Conservation (phyloP, 371 early-diverging fungal species). For the Rhizomucor miehei region DNA sequence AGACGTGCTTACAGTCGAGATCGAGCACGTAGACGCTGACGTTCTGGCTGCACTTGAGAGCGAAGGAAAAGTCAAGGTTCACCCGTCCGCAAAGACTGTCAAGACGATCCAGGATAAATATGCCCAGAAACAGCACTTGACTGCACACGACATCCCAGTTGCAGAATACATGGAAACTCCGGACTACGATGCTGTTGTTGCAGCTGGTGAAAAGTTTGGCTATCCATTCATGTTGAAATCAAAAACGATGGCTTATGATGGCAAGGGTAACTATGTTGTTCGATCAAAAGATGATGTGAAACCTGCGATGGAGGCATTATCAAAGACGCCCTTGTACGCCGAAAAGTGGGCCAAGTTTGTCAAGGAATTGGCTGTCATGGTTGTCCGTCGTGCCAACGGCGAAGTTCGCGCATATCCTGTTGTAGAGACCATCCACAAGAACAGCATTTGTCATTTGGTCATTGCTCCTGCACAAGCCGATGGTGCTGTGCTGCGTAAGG, state of each 20-base stretch:
- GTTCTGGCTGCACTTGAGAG: slow-evolving; percentile 68
- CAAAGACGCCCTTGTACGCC: slow-evolving; percentile 71
- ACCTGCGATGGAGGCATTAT: slow-evolving; percentile 55
- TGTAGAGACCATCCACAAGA: slow-evolving; percentile 94
- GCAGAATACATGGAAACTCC: slow-evolving; percentile 68
- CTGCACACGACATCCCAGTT: slow-evolving; percentile 62
- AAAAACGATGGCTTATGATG: slow-evolving; percentile 94
- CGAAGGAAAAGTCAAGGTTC: slow-evolving; percentile 45
- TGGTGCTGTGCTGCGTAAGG: slow-evolving; percentile 65
- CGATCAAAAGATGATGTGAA: slow-evolving; percentile 62
- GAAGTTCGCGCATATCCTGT: slow-evolving; percentile 84
- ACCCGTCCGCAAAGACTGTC: slow-evolving; percentile 83
- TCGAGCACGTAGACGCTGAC: slow-evolving; percentile 91
- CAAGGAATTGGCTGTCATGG: slow-evolving; percentile 96
- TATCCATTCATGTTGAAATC: slow-evolving; percentile 95
- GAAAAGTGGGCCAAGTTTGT: slow-evolving; percentile 93
- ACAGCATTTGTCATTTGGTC: slow-evolving; percentile 93
- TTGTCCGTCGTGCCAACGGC: slow-evolving; percentile 80
- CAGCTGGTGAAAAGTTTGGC: slow-evolving; percentile 67
- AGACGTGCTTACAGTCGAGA: slow-evolving; percentile 91
- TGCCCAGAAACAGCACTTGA: slow-evolving; percentile 78
- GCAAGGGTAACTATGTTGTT: slow-evolving; percentile 89
- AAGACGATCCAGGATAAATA: slow-evolving; percentile 94
- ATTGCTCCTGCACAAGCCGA: slow-evolving; percentile 94
- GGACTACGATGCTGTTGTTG: slow-evolving; percentile 43